Percentiles rank a stretch among this genome's conserved stretches.
Conservation (phyloP, 2,329 filamentous ascomycete genomes). For the Apiospora malaysiana region DNA sequence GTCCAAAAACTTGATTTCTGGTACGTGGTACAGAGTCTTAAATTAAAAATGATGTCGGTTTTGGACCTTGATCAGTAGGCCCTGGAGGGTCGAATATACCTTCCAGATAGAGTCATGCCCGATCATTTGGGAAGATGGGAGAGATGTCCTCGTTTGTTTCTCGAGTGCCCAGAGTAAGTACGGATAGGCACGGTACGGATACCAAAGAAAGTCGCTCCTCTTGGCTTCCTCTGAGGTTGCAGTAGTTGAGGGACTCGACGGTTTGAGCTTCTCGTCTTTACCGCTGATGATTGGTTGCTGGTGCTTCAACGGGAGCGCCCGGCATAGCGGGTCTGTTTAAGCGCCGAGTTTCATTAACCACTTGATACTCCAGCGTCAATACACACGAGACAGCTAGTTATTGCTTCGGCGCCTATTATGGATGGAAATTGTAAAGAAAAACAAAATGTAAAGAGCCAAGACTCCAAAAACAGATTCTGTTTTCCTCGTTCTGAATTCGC, state of each 20-base stretch:
- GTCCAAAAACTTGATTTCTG: slow-evolving; percentile 22
- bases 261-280: slow-evolving; percentile 1
- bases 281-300: slow-evolving; percentile 17
- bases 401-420: not conserved
- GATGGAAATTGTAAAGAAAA: not conserved
- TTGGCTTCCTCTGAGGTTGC: slow-evolving; percentile 9
- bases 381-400: not conserved
- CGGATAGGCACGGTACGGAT: too few relatives aligned
- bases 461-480: not conserved
- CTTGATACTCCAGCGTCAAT: slow-evolving; percentile 7
- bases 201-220: not conserved
- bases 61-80: not conserved
- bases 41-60: slow-evolving; percentile 8
- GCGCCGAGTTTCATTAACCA: slow-evolving; percentile 21
- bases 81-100: not conserved
- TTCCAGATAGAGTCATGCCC: not conserved
- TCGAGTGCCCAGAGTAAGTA: not conserved
- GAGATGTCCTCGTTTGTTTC: not conserved
- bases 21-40: not conserved
- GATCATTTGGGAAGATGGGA: not conserved
- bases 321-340: slow-evolving; percentile 9
- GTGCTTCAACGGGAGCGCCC: slow-evolving; percentile 16
- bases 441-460: not conserved
- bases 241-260: slow-evolving; percentile 9
- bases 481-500: not conserved